Evolutionary conservation across 768 basidiomycete genomes (phyloP).

Genomic region (Suillus decipiens): DNA sequence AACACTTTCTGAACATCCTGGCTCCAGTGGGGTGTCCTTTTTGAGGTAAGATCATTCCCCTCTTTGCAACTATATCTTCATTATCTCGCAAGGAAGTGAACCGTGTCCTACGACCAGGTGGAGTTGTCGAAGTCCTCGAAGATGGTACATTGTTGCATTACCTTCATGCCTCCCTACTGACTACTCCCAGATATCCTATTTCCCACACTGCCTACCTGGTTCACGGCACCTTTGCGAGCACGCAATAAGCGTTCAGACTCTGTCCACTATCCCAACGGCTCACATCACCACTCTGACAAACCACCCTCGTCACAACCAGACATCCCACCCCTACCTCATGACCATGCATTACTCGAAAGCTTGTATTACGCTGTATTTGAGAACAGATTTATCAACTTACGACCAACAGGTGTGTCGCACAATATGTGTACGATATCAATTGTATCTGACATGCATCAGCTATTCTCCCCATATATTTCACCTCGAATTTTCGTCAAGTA

Average conservation of each 20-base stretch:
- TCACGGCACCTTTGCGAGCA: conserved; percentile 66
- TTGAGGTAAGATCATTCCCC: conserved; percentile 47
- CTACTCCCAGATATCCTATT: conserved; percentile 63
- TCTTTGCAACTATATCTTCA: conserved; percentile 6
- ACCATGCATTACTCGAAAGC: conserved; percentile 70
- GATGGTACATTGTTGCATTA: conserved; percentile 50
- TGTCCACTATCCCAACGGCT: conserved; percentile 51
- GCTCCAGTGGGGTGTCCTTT: conserved; percentile 63
- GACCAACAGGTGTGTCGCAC: conserved; percentile 58
- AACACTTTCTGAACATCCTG: conserved; percentile 11
- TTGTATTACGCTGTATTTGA: conserved; percentile 68
- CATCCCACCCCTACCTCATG: conserved; percentile 48
- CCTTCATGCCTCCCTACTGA: neutral
- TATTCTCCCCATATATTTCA: conserved; percentile 67
- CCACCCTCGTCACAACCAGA: conserved; percentile 33
- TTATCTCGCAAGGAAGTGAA: conserved; percentile 59
- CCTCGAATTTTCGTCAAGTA: conserved; percentile 70
- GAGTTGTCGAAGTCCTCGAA: conserved; percentile 71
- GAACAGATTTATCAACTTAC: conserved; percentile 69
- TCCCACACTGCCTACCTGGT: conserved; percentile 76
- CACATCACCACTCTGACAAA: conserved; percentile 35
- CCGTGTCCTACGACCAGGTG: conserved; percentile 68
- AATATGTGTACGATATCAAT: neutral
- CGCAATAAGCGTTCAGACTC: conserved; percentile 50
- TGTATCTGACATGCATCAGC: conserved; percentile 39